Conservation (phyloP, 2,329 filamentous ascomycete species). For the Xylariomycetidae sp. region DNA sequence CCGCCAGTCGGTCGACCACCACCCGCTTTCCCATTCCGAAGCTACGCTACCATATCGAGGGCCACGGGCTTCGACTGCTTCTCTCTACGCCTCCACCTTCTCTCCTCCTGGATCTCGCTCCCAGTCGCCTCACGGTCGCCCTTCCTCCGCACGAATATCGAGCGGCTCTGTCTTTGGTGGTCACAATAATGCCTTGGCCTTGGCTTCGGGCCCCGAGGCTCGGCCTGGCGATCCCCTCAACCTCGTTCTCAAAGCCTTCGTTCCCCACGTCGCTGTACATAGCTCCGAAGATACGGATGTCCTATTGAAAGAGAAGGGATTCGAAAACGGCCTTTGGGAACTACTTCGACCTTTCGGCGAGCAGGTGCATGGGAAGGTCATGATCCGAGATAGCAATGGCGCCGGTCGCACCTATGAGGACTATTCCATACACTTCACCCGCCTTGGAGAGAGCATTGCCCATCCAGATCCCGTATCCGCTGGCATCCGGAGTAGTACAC, state of each 20-base stretch:
- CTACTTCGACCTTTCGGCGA: slow-evolving; percentile 89
- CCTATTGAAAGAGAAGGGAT: slow-evolving; percentile 76
- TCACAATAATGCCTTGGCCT: slow-evolving; percentile 35
- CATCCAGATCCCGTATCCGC: slow-evolving; percentile 37
- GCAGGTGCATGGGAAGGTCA: slow-evolving; percentile 77
- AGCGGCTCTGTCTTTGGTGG: slow-evolving; percentile 54
- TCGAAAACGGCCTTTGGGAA: slow-evolving; percentile 74
- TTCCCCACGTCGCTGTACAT: slow-evolving; percentile 81
- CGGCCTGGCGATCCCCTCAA: slow-evolving; percentile 50
- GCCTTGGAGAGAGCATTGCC: slow-evolving; percentile 56
- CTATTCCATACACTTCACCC: slow-evolving; percentile 80
- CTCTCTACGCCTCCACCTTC: slow-evolving; percentile 59
- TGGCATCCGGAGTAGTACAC: slow-evolving; percentile 24
- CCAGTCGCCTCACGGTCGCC: slow-evolving; percentile 58
- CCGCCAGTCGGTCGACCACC: slow-evolving; percentile 47
- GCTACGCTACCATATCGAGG: slow-evolving; percentile 47
- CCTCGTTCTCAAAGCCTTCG: slow-evolving; percentile 77
- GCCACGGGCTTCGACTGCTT: slow-evolving; percentile 52
- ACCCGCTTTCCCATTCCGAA: slow-evolving; percentile 45
- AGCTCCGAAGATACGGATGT: slow-evolving; percentile 82
- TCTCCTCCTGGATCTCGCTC: slow-evolving; percentile 64
- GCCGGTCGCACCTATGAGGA: slow-evolving; percentile 80
- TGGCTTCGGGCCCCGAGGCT: slow-evolving; percentile 36
- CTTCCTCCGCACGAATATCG: slow-evolving; percentile 49
- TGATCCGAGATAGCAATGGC: slow-evolving; percentile 84